phyloP scores from a whole-genome alignment of 2,329 filamentous ascomycete species.

The Camillea tinctor region DNA sequence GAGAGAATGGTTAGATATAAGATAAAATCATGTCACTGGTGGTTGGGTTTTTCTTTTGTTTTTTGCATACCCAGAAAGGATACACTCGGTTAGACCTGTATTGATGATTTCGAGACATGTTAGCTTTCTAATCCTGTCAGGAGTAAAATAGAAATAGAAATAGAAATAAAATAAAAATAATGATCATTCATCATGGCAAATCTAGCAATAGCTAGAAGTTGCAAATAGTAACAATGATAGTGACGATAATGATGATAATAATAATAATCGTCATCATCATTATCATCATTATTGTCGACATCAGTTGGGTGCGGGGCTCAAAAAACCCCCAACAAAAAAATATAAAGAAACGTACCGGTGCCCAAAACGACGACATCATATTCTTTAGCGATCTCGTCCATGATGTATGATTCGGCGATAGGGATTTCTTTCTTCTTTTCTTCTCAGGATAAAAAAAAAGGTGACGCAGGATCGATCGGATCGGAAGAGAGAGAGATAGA shows the following conservation, averaged over 20 bases:
- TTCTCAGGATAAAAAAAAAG: no score
- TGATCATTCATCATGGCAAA: no score
- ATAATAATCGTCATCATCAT: no score
- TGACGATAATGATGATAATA: no score
- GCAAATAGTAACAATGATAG: no score
- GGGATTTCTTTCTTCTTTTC: constrained; percentile 19
- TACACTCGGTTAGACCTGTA: constrained; percentile 97
- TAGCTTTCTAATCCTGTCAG: constrained; percentile 6
- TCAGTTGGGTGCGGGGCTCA: constrained; percentile 29
- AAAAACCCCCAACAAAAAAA: no score
- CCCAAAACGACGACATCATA: constrained; percentile 99
- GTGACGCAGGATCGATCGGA: constrained; percentile 5
- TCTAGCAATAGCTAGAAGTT: no score
- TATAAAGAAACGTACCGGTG: constrained; percentile 69
- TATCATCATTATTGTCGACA: background rate
- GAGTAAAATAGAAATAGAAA: no score
- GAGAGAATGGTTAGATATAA: constrained; percentile 6
- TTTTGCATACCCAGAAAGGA: constrained; percentile 89
- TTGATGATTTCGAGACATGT: constrained; percentile 11
- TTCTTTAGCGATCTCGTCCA: constrained; percentile 98
- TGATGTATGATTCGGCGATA: constrained; percentile 45
- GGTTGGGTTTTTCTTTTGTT: no score
- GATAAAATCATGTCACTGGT: constrained; percentile 5
- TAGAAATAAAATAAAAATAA: no score
- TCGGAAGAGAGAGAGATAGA: constrained; percentile 30